Base-by-base conservation (phyloP, 257 asterid species). In the Henckelia pumila region DNA sequence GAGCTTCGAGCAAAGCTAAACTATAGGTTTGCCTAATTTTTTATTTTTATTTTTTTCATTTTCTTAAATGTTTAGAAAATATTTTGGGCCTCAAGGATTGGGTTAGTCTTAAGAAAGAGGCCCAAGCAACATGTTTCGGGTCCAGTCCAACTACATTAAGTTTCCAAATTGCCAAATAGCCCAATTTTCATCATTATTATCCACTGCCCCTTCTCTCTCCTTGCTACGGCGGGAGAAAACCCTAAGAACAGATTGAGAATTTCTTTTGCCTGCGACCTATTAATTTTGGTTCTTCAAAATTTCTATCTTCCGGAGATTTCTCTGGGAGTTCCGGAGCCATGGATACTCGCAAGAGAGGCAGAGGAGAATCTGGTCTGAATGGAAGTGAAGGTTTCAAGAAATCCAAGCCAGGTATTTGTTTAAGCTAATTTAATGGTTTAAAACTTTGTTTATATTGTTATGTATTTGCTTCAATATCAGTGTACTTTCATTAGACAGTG, bases 291-390 rank as follows among this genome's bases (percentile, higher is more conserved):
- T 3, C 50, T 40, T 3, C 1, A 4, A 40, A 40, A 3, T 3
- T 35, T 35, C 16, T 11, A 11, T 40, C 50, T 14, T 11, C 13
- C n/a, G 5, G n/a, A 9, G 2, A 10, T 35, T 35, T 35, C 47
- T 50, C 47, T 5, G 13, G 10, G 47, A 2, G 32, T 40, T 40
- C 3, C 6, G 50, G 50, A 57, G 63, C 50, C 16, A 68, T 68
- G 72, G 72, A 68, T 20, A 30, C 58, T 10, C 64, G 72, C 8
- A 68, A 68, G 64, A 68, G 72, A 68, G 57, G 64, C 17, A 56
- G 72, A 57, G 56, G 56, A 2, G 64, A 57, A 56, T 63, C 56
- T 11, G 23, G 50, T 66, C 17, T 66, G 6, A 53, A 52, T 20
- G 44, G 64, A 32, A 56, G 59, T 68, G 50, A 40, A 13, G 50